These are phyloP conservation scores for Leccinellum albellum DNA, from an alignment of 768 basidiomycete genomes.

Conservation along the genomic window DNA sequence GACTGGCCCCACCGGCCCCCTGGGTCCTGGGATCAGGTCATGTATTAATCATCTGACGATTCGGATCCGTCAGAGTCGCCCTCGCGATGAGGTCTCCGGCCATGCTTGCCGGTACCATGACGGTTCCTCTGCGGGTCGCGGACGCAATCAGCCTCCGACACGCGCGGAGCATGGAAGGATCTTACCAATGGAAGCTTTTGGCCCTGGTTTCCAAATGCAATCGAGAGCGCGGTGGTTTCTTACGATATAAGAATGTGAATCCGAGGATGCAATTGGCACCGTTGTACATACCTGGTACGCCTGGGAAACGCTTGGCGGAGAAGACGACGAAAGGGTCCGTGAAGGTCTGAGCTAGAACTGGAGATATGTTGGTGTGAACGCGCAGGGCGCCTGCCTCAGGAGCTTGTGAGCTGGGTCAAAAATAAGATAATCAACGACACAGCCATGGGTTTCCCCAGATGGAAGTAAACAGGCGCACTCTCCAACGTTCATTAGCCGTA, in stretches of 20 bases:
- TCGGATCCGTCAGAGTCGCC: constrained; percentile 62
- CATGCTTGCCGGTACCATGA: constrained; percentile 64
- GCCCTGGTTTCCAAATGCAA: constrained; percentile 85
- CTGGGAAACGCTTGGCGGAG: constrained; percentile 93
- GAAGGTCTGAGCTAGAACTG: constrained; percentile 80
- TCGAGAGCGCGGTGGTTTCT: constrained; percentile 89
- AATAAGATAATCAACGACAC: constrained; percentile 20
- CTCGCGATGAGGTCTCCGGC: constrained; percentile 52
- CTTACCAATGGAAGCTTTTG: constrained; percentile 84
- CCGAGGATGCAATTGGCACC: constrained; percentile 9
- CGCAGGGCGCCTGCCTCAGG: constrained; percentile 63
- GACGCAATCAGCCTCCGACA: constrained; percentile 21
- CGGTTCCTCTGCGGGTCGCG: constrained; percentile 63
- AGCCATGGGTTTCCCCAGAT: constrained; percentile 14
- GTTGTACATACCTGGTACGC: constrained; percentile 71
- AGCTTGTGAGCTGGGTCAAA: constrained; percentile 55
- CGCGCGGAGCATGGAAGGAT: constrained; percentile 25
- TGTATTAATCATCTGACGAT: constrained; percentile 59
- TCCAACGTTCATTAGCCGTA: constrained; percentile 88
- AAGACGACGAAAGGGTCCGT: constrained; percentile 83
- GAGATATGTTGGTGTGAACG: constrained; percentile 66
- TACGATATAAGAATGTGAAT: constrained; percentile 20
- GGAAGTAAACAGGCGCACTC: constrained; percentile 57
- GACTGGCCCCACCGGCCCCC: background rate
- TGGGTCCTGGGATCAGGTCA: constrained; percentile 18